A percentile compares a stretch with the other conserved stretches of the same genome.
phyloP scores from a whole-genome alignment of 768 basidiomycete species.

The Suillus alpinus region DNA sequence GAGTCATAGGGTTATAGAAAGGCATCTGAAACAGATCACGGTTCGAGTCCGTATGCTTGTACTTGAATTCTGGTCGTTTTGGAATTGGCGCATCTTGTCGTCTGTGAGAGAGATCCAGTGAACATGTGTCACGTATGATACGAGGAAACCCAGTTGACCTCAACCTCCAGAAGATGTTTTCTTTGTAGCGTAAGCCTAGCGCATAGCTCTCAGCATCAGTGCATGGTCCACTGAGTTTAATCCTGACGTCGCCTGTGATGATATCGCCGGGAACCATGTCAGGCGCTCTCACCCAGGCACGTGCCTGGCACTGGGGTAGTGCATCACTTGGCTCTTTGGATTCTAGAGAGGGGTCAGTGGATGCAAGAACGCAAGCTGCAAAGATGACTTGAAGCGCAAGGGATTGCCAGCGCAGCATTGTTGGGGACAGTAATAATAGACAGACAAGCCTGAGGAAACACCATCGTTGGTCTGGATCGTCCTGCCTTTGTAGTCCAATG shows the following conservation, averaged over 20 bases:
- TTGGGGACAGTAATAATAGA: not conserved
- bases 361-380: not conserved
- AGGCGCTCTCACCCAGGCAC: not conserved
- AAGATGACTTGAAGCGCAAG: not conserved
- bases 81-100: not conserved
- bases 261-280: not conserved
- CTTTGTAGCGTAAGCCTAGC: constrained; percentile 2
- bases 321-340: not conserved
- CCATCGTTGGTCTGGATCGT: too few species aligned
- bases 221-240: not conserved
- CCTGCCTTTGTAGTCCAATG: too few species aligned
- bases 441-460: too few species aligned
- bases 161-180: not conserved
- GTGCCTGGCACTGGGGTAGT: not conserved
- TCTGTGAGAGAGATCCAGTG: not conserved
- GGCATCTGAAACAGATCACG: not conserved
- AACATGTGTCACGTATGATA: not conserved
- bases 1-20: too few species aligned
- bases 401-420: not conserved
- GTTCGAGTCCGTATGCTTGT: not conserved
- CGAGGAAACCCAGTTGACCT: not conserved
- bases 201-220: not conserved
- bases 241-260: constrained; percentile 1
- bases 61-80: not conserved
- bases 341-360: not conserved